Base-by-base conservation (phyloP, 306 rosid species). In the Amphicarpaea edgeworthii region DNA sequence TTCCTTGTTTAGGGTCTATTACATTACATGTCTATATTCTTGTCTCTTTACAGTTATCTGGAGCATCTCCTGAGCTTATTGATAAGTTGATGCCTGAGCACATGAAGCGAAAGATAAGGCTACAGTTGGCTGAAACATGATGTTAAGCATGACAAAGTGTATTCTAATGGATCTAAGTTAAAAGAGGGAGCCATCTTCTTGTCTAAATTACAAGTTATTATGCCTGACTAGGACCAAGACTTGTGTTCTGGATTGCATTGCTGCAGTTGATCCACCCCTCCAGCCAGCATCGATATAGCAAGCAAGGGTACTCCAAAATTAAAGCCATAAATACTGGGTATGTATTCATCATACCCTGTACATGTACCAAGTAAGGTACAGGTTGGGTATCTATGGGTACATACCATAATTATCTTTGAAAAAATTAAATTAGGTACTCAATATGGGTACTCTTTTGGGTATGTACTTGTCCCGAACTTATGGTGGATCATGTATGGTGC, bases 21-120 rank as follows among this genome's bases (percentile, higher is more conserved):
- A 42, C 46, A 12, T 51, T 41, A 42, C 46, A 28, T 53, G 59
- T 34, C 30, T 42, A 10, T 74, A 20, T 59, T 67, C 77, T 62
- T n/a, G n/a, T n/a, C 62, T 76, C 30, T 28, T 72, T 75, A 32
- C 93, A 91, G 97, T 61, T 88, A 64, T 68, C 86, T 0, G 86
- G 90, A 42, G 85, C 95, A 3, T 84, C 97, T 57, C 87, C 86
- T 21, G 97, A 91, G 76, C 91, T 91, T 40, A 24, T 89, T 72
- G 84, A 83, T 61, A 88, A 62, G 88, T 86, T 91, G 80, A 83
- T 91, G 66, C 97, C 97, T 20, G 95, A 88, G 34, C 90, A 88
- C n/a, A 77, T 85, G 89, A 91, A 91, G 84, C 84, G 89, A 53
- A 86, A 91, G 70, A 83, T 86, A 55, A 90, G 90, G 68, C 86